These are phyloP conservation scores for Endothia cerciana DNA, from an alignment of 2,329 filamentous ascomycete species.

Conservation along the genomic window DNA sequence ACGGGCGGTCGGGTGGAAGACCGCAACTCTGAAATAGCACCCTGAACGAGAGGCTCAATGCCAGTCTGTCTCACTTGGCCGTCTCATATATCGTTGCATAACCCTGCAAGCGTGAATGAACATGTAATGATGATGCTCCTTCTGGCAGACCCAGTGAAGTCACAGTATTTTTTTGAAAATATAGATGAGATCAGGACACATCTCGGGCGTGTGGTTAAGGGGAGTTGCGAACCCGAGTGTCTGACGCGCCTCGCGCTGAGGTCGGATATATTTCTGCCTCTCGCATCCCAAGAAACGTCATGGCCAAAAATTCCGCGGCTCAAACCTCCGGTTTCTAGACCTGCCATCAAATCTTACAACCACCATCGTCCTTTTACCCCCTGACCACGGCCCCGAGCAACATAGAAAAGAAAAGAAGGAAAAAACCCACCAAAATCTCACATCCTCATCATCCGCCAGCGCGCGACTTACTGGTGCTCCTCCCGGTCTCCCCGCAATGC, in stretches of 20 bases:
- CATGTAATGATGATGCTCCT: too few species aligned
- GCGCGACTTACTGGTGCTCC: neutral
- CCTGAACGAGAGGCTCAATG: neutral
- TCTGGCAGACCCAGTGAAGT: too few species aligned
- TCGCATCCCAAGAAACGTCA: conserved; percentile 4
- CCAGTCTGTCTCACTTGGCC: neutral
- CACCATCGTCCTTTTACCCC: neutral
- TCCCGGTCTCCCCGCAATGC: conserved; percentile 1
- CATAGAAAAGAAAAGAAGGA: too few species aligned
- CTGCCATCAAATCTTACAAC: neutral
- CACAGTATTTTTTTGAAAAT: neutral
- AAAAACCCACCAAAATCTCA: neutral
- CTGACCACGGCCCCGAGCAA: neutral
- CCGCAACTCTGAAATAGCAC: neutral
- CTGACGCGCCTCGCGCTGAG: neutral
- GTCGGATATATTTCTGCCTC: neutral
- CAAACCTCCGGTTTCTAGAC: neutral
- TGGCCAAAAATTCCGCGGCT: neutral
- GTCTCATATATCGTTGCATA: neutral
- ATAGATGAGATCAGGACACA: neutral
- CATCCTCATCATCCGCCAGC: neutral
- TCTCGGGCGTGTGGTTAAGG: neutral
- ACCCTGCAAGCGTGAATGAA: neutral
- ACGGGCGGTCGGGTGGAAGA: neutral
- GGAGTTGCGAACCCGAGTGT: too few species aligned